These are phyloP conservation scores for Prunella vulgaris DNA, from an alignment of 257 asterid genomes.

Conservation along the genomic window DNA sequence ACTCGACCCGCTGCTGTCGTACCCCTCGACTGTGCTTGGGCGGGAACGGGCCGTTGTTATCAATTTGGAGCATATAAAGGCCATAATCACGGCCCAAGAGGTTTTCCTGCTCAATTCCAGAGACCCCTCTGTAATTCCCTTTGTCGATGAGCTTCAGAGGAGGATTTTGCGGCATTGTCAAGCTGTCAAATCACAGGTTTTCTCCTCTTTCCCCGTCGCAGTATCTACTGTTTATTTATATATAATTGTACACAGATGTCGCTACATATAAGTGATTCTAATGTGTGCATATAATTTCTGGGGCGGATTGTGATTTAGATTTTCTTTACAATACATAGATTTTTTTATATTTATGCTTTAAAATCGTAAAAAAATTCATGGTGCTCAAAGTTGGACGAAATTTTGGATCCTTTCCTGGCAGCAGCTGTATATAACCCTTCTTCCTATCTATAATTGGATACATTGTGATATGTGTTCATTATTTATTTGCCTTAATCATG, in stretches of 20 bases:
- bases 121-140: constrained; percentile 87
- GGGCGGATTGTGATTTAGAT: too few relatives aligned
- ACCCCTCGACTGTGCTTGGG: constrained; percentile 84
- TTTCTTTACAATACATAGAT: too few relatives aligned
- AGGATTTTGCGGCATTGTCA: constrained; percentile 72
- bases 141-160: constrained; percentile 77
- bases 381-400: too few relatives aligned
- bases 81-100: constrained; percentile 90
- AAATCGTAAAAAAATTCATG: too few relatives aligned
- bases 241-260: too few relatives aligned
- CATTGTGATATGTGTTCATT: neutral
- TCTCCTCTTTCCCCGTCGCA: too few relatives aligned
- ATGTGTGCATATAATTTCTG: too few relatives aligned
- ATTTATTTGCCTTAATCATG: neutral
- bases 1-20: constrained; percentile 79
- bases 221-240: too few relatives aligned
- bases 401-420: too few relatives aligned
- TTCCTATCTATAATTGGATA: neutral
- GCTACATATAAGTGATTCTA: too few relatives aligned
- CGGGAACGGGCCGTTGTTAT: constrained; percentile 93
- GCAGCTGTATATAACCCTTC: too few relatives aligned
- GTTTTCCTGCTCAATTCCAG: constrained; percentile 74
- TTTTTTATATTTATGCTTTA: too few relatives aligned
- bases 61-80: constrained; percentile 93
- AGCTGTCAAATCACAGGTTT: constrained; percentile 74